These are phyloP conservation scores for Kazachstania kunashirensis DNA, from an alignment of 805 yeast species.

Conservation along the genomic window DNA sequence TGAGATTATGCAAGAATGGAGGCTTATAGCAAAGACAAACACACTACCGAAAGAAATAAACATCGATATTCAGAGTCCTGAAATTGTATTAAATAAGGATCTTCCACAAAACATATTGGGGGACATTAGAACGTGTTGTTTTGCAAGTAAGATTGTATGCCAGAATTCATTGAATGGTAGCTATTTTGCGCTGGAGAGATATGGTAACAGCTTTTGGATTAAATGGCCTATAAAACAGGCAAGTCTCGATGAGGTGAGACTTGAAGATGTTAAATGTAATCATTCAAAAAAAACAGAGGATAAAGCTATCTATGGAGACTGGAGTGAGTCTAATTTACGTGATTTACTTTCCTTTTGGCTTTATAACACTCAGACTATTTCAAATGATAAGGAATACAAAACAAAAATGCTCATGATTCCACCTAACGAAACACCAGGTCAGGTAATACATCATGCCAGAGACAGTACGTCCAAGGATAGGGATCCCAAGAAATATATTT, in stretches of 20 bases:
- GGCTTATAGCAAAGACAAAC: conserved; percentile 3
- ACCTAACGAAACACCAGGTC: conserved; percentile 2
- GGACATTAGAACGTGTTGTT: neutral
- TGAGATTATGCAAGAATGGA: conserved; percentile 9
- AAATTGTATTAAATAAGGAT: conserved; percentile 3
- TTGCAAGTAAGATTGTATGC: conserved; percentile 6
- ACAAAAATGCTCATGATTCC: conserved; percentile 6
- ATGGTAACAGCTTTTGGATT: conserved; percentile 14
- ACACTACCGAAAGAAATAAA: conserved; percentile 8
- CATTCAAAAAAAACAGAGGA: no score
- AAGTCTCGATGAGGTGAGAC: no score
- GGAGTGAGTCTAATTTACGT: no score
- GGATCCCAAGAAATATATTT: conserved; percentile 21
- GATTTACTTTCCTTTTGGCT: no score
- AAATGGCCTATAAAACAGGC: no score
- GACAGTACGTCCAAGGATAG: neutral
- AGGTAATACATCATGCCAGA: neutral
- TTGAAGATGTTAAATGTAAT: no score
- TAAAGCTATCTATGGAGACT: neutral
- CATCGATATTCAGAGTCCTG: conserved; percentile 5
- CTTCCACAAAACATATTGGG: conserved; percentile 6
- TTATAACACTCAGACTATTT: no score
- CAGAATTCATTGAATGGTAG: conserved; percentile 2
- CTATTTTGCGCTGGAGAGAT: conserved; percentile 14
- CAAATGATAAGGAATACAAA: neutral